Evolutionary conservation across 306 rosid species (phyloP).

Genomic region (Arachis hypogaea): DNA sequence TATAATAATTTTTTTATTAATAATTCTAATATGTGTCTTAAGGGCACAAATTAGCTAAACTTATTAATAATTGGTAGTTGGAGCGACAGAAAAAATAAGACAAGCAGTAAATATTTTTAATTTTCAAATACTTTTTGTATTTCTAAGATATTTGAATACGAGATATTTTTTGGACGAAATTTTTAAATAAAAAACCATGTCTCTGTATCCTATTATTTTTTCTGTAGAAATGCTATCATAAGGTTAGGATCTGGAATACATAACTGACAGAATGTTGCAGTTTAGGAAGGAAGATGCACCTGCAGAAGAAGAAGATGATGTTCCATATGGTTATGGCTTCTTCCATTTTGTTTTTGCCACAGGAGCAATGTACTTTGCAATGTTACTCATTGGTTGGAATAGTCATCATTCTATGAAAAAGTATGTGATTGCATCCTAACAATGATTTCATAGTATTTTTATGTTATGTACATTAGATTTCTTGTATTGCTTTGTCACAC

Average conservation of each 20-base stretch:
- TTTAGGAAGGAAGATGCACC: conserved; percentile 60
- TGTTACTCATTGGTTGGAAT: conserved; percentile 94
- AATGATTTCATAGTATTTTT: background rate
- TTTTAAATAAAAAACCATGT: too few species aligned
- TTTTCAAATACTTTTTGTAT: too few species aligned
- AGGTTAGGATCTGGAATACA: conserved; percentile 33
- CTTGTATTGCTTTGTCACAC: conserved; percentile 9
- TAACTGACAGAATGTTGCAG: conserved; percentile 57
- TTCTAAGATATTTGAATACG: too few species aligned
- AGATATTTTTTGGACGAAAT: too few species aligned
- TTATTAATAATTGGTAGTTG: too few species aligned
- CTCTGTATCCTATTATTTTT: too few species aligned
- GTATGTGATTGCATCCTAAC: conserved; percentile 47
- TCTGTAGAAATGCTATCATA: background rate
- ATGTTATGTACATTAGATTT: conserved; percentile 6
- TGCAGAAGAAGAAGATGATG: conserved; percentile 81
- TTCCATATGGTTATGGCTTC: conserved; percentile 97
- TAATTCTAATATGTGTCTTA: too few species aligned
- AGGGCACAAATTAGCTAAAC: too few species aligned
- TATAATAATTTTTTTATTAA: too few species aligned
- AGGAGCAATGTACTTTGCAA: conserved; percentile 98
- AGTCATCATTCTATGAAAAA: conserved; percentile 75
- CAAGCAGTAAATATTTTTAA: too few species aligned
- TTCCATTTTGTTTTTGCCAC: conserved; percentile 96
- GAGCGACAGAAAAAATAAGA: too few species aligned